phyloP scores from a whole-genome alignment of 2,329 filamentous ascomycete species.

The Penicillium decumbens region DNA sequence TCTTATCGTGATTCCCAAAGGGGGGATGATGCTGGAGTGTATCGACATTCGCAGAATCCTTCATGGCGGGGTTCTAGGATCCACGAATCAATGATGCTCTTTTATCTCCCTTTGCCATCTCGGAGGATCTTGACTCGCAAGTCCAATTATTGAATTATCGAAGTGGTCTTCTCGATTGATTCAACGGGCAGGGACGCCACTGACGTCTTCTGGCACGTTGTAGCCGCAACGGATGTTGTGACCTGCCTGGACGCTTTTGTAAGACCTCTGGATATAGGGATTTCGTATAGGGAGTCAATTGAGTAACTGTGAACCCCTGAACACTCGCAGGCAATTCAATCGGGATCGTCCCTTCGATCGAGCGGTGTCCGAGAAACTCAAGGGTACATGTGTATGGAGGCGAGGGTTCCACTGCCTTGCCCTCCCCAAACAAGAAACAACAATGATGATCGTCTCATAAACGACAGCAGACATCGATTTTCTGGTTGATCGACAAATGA shows the following conservation, averaged over 20 bases:
- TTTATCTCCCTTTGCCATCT: conserved; percentile 17
- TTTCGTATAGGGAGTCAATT: not conserved
- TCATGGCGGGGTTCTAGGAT: conserved; percentile 8
- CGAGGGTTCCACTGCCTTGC: conserved; percentile 31
- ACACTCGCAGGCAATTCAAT: conserved; percentile 3
- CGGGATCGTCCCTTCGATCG: conserved; percentile 7
- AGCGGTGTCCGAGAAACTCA: conserved; percentile 1
- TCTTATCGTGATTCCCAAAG: conserved; percentile 14
- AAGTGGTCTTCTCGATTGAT: conserved; percentile 6
- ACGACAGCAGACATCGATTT: conserved; percentile 4
- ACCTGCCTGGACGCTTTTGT: too few species aligned
- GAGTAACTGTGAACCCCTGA: not conserved
- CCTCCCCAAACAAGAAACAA: conserved; percentile 21
- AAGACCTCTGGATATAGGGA: too few species aligned
- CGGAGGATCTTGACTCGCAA: conserved; percentile 9
- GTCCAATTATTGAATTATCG: not conserved
- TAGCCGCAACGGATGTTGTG: not conserved
- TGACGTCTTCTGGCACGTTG: conserved; percentile 22
- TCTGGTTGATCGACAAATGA: conserved; percentile 9
- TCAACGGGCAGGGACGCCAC: conserved; percentile 21
- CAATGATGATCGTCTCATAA: conserved; percentile 16
- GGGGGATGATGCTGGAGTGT: not conserved
- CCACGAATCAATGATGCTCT: conserved; percentile 20
- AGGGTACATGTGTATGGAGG: conserved; percentile 9
- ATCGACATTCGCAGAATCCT: conserved; percentile 2